These are phyloP conservation scores for Trametes elegans DNA, from an alignment of 768 basidiomycete species.

Conservation along the genomic window DNA sequence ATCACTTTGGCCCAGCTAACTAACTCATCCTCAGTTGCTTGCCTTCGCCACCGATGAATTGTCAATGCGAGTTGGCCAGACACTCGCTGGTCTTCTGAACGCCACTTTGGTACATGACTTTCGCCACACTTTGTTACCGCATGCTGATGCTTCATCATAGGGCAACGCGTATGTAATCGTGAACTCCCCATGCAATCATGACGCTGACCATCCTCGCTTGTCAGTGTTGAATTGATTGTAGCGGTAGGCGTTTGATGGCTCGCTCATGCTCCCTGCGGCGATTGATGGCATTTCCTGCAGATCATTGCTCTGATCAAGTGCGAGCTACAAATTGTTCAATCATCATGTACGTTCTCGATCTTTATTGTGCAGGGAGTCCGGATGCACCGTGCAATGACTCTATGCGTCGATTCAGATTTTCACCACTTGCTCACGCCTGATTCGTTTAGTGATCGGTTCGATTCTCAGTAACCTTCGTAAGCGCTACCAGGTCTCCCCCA, in stretches of 20 bases:
- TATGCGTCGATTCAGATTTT: background rate
- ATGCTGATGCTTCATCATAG: slow-evolving; percentile 15
- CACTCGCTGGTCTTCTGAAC: slow-evolving; percentile 80
- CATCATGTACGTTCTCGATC: slow-evolving; percentile 36
- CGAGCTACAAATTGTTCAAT: slow-evolving; percentile 44
- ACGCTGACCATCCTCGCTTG: background rate
- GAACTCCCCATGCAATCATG: background rate
- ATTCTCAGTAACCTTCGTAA: slow-evolving; percentile 45
- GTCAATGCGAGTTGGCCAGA: slow-evolving; percentile 79
- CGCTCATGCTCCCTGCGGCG: background rate
- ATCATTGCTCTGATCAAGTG: slow-evolving; percentile 47
- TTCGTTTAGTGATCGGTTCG: slow-evolving; percentile 41
- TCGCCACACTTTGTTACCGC: background rate
- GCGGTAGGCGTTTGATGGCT: slow-evolving; percentile 30
- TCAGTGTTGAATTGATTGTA: slow-evolving; percentile 43
- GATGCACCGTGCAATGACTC: background rate
- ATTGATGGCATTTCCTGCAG: slow-evolving; percentile 24
- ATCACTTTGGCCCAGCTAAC: background rate
- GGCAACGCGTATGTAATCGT: slow-evolving; percentile 29
- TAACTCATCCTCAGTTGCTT: slow-evolving; percentile 47
- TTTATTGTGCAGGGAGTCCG: background rate
- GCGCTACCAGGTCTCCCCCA: slow-evolving; percentile 8
- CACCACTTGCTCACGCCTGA: background rate
- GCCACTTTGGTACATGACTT: slow-evolving; percentile 65
- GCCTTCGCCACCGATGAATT: slow-evolving; percentile 87